Base-by-base conservation (phyloP, 2,329 filamentous ascomycete genomes). In the Colletotrichum sp. region DNA sequence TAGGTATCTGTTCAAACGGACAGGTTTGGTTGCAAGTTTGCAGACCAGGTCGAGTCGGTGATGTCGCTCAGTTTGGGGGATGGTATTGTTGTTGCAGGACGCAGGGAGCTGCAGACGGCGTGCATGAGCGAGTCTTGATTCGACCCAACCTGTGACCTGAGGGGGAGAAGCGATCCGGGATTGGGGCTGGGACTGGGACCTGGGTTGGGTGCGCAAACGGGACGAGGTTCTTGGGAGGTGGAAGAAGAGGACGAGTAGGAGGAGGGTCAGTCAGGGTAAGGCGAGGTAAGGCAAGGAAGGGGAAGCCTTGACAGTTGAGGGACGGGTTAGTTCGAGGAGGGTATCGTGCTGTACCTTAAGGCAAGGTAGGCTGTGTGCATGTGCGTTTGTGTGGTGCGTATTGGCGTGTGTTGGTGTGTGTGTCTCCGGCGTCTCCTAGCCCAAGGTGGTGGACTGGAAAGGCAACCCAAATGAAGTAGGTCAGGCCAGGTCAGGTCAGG, bases 51-150 rank as follows among this genome's bases (percentile, higher is more conserved):
- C 30, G 61, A 36, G n/a, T 32, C 56, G 62, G 55, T 67, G 71
- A 66, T 25, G 56, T 64, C 18, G 56, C 64, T 72, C 30, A 28
- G 60, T 62, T 73, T 61, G 58, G 64, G 27, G 25, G 32, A 56
- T 48, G 39, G n/a, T 73, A 70, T 65, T 75, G 39, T 34, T 73
- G 73, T 73, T 75, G 73, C 73, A 73, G 58, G 70, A 73, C 58
- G 70, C 56, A 60, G 43, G 58, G 22, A 36, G 70, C 25, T 68
- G 70, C 58, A 68, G 64, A 43, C 25, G 70, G 43, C 32, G 34
- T 73, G 73, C 64, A 75, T 75, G 64, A 73, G 73, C 28, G 43
- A 68, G 70, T 69, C 62, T 73, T 32, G 60, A 64, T 70, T 70
- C 66, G 66, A 61, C 66, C 56, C 58, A 22, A 32, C n/a, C 58